A percentile compares a stretch with the other conserved stretches of the same genome.
These are phyloP conservation scores for Graphilbum fragrans DNA, from an alignment of 2,329 filamentous ascomycete species.

Conservation along the genomic window DNA sequence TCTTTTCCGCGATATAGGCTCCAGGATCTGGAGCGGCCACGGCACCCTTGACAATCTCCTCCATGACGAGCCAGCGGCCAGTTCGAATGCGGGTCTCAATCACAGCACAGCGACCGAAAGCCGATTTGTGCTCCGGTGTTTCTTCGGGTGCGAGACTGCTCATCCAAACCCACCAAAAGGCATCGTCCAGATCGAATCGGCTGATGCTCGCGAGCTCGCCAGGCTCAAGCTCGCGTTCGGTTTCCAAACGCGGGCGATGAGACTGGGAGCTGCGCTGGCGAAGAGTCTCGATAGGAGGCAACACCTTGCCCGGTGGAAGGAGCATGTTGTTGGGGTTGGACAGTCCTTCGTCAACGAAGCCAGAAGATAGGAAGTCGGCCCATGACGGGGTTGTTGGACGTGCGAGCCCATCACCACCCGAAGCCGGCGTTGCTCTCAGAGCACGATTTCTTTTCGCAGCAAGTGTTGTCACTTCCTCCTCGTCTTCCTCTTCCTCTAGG, in stretches of 20 bases:
- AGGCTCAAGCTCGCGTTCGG: constrained; percentile 61
- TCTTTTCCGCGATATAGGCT: constrained; percentile 91
- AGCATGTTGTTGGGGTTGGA: constrained; percentile 54
- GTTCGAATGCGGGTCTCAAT: constrained; percentile 75
- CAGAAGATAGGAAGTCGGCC: constrained; percentile 93
- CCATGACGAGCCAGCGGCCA: constrained; percentile 85
- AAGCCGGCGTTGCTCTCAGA: constrained; percentile 54
- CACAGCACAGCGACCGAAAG: constrained; percentile 86
- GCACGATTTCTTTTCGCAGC: constrained; percentile 24
- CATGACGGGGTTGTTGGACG: constrained; percentile 93
- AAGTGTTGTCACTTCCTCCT: constrained; percentile 37
- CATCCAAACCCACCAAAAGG: constrained; percentile 99
- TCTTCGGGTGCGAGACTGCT: constrained; percentile 89
- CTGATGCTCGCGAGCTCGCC: constrained; percentile 91
- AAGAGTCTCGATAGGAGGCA: constrained; percentile 70
- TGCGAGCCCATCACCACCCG: constrained; percentile 53
- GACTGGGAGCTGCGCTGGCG: constrained; percentile 81
- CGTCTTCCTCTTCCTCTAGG: constrained; percentile 58
- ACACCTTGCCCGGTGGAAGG: constrained; percentile 80
- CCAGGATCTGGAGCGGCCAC: constrained; percentile 73
- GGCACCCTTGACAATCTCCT: constrained; percentile 91
- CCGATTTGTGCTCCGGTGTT: constrained; percentile 71
- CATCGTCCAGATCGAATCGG: constrained; percentile 76
- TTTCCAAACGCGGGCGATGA: constrained; percentile 60
- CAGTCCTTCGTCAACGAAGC: constrained; percentile 71